Evolutionary conservation across 2,329 filamentous ascomycete species (phyloP).

Genomic region (Fusarium tupiense): DNA sequence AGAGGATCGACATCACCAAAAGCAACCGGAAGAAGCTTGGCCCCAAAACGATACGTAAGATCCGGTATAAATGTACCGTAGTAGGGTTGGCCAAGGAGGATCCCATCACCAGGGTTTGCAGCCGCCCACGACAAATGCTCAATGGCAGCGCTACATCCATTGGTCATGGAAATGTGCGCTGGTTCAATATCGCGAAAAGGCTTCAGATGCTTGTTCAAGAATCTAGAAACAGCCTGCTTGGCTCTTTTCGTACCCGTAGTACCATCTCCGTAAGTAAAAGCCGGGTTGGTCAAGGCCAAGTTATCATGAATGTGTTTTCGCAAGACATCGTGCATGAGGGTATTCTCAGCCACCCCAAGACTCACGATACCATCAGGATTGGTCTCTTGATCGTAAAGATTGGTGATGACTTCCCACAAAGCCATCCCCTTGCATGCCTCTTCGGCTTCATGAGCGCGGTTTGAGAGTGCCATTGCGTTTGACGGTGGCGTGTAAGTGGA

Average conservation of each 20-base stretch:
- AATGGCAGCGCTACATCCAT: slow-evolving; percentile 54
- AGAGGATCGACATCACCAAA: slow-evolving; percentile 58
- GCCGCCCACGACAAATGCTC: slow-evolving; percentile 54
- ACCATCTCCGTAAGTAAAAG: slow-evolving; percentile 56
- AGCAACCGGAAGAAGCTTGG: slow-evolving; percentile 54
- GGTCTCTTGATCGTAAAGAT: slow-evolving; percentile 54
- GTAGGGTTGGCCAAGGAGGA: slow-evolving; percentile 55
- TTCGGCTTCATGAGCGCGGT: slow-evolving; percentile 43
- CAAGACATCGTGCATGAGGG: slow-evolving; percentile 59
- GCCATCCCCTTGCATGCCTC: slow-evolving; percentile 41
- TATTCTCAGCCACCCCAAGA: slow-evolving; percentile 63
- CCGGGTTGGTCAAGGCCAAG: slow-evolving; percentile 44
- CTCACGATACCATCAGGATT: slow-evolving; percentile 59
- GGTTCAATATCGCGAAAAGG: slow-evolving; percentile 44
- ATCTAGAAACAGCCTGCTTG: slow-evolving; percentile 46
- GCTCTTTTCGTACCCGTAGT: slow-evolving; percentile 50
- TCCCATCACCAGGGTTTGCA: slow-evolving; percentile 52
- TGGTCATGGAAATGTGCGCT: slow-evolving; percentile 50
- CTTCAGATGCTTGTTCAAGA: slow-evolving; percentile 49
- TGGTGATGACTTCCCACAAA: slow-evolving; percentile 56
- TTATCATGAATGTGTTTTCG: slow-evolving; percentile 53
- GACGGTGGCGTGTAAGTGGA: not conserved
- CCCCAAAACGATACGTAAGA: slow-evolving; percentile 53
- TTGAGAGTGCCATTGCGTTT: slow-evolving; percentile 41
- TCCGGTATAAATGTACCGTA: slow-evolving; percentile 61